Conservation (phyloP, 495 filamentous ascomycete genomes). For the Penicillium malachiteum region DNA sequence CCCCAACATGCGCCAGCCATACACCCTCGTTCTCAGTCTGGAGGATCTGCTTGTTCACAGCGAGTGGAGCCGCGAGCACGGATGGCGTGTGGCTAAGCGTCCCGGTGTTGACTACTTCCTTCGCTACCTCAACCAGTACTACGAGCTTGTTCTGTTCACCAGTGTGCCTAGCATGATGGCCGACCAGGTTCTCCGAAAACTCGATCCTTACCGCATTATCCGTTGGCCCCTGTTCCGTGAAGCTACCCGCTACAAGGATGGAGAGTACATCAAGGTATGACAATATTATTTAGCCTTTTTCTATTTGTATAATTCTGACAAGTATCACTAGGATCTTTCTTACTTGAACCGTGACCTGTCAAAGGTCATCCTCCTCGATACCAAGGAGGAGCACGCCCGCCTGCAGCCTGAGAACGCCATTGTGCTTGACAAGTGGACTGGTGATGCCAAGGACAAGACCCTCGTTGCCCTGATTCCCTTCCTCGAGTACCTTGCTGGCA, state of each 20-base stretch:
- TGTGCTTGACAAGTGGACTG: slow-evolving; percentile 85
- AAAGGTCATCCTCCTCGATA: slow-evolving; percentile 92
- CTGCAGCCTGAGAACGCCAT: slow-evolving; percentile 93
- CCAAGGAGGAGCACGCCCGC: slow-evolving; percentile 72
- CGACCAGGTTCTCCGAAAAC: slow-evolving; percentile 84
- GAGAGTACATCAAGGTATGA: slow-evolving; percentile 91
- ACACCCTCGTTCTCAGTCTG: slow-evolving; percentile 86
- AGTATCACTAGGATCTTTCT: slow-evolving; percentile 69
- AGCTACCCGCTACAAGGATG: slow-evolving; percentile 90
- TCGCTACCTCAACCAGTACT: slow-evolving; percentile 93
- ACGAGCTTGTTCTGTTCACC: slow-evolving; percentile 95
- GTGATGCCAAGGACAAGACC: slow-evolving; percentile 74
- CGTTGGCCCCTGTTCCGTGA: slow-evolving; percentile 94
- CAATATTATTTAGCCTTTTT: not conserved
- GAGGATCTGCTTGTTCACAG: slow-evolving; percentile 93
- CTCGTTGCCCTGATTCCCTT: slow-evolving; percentile 89
- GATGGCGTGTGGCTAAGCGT: slow-evolving; percentile 93
- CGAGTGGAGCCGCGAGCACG: slow-evolving; percentile 89
- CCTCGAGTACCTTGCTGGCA: slow-evolving; percentile 93
- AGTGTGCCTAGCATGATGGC: slow-evolving; percentile 75
- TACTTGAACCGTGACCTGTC: slow-evolving; percentile 94
- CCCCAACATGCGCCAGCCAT: slow-evolving; percentile 77
- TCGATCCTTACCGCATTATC: slow-evolving; percentile 95
- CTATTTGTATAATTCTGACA: slow-evolving; percentile 3
- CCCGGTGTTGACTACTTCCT: slow-evolving; percentile 97